phyloP scores from a whole-genome alignment of 2,329 filamentous ascomycete genomes.

The Fusarium sp. region DNA sequence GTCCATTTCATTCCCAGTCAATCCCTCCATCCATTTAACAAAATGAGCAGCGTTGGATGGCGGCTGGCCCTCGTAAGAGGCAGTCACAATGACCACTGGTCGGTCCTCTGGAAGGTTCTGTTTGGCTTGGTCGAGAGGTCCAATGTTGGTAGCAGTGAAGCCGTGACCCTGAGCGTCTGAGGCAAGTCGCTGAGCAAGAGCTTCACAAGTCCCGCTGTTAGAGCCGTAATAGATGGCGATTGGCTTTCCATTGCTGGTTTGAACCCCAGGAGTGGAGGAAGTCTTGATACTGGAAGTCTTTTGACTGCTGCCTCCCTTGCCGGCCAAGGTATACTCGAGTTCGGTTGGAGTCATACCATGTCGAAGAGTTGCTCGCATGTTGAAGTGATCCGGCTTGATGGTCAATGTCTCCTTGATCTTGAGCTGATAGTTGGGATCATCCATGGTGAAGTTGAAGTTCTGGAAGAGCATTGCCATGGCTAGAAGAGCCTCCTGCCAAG shows the following conservation, averaged over 20 bases:
- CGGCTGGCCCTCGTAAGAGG: constrained; percentile 82
- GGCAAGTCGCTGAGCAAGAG: constrained; percentile 75
- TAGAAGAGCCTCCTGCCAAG: constrained; percentile 80
- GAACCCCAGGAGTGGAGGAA: constrained; percentile 4
- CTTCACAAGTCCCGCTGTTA: constrained; percentile 82
- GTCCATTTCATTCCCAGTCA: constrained; percentile 64
- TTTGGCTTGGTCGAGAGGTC: constrained; percentile 74
- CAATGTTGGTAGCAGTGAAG: constrained; percentile 68
- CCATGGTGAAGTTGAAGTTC: constrained; percentile 78
- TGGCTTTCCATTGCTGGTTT: constrained; percentile 53
- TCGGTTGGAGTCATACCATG: constrained; percentile 62
- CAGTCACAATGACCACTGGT: constrained; percentile 77
- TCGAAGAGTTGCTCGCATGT: constrained; percentile 72
- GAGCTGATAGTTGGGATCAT: constrained; percentile 71
- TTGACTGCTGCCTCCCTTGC: constrained; percentile 20
- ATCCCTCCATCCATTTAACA: constrained; percentile 73
- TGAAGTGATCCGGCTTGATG: constrained; percentile 75
- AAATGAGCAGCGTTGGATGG: constrained; percentile 81
- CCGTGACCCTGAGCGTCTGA: constrained; percentile 72
- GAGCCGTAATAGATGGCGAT: constrained; percentile 82
- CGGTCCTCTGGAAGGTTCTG: constrained; percentile 72
- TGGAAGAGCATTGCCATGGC: constrained; percentile 76
- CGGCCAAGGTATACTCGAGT: constrained; percentile 62
- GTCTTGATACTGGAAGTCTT: constrained; percentile 20
- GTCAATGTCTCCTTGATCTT: constrained; percentile 71